Conservation (phyloP, 164 flowering plant species). For the Umbellularia californica region DNA sequence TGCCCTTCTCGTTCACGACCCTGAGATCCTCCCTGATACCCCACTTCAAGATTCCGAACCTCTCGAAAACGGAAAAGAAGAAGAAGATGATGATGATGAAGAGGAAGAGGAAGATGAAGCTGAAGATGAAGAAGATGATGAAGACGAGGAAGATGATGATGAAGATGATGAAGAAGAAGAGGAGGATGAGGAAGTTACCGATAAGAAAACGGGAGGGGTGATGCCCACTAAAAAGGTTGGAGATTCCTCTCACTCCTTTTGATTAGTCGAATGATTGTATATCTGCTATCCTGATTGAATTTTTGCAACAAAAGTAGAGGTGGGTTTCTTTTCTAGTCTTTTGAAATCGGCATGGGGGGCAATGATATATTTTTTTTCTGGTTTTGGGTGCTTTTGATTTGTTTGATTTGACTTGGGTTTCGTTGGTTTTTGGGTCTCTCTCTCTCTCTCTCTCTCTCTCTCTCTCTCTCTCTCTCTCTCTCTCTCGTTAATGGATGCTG, state of each 20-base stretch:
- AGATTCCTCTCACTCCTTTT: background rate
- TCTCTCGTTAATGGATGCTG: too few relatives aligned
- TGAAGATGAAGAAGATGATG: slow-evolving; percentile 11
- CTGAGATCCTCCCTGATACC: slow-evolving; percentile 61
- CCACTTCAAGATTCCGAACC: slow-evolving; percentile 19
- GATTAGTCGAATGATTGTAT: background rate
- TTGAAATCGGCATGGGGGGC: too few relatives aligned
- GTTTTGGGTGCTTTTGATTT: too few relatives aligned
- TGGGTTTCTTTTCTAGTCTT: background rate
- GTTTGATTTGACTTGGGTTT: too few relatives aligned
- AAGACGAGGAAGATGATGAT: slow-evolving; percentile 20
- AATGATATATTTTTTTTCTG: too few relatives aligned
- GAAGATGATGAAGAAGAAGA: slow-evolving; percentile 8
- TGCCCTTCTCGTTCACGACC: slow-evolving; percentile 88
- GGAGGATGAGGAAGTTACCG: slow-evolving; percentile 1
- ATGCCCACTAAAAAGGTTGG: slow-evolving; percentile 65
- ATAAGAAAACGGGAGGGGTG: slow-evolving; percentile 19
- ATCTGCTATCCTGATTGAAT: background rate
- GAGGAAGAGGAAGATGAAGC: slow-evolving; percentile 14
- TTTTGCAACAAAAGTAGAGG: too few relatives aligned
- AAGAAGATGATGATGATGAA: slow-evolving; percentile 16
- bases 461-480: too few relatives aligned
- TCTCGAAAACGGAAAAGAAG: slow-evolving; percentile 22
- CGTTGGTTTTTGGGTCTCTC: too few relatives aligned
- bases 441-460: too few relatives aligned